Evolutionary conservation across 2,329 filamentous ascomycete genomes (phyloP).

Genomic region (Cyclaneusma minus): DNA sequence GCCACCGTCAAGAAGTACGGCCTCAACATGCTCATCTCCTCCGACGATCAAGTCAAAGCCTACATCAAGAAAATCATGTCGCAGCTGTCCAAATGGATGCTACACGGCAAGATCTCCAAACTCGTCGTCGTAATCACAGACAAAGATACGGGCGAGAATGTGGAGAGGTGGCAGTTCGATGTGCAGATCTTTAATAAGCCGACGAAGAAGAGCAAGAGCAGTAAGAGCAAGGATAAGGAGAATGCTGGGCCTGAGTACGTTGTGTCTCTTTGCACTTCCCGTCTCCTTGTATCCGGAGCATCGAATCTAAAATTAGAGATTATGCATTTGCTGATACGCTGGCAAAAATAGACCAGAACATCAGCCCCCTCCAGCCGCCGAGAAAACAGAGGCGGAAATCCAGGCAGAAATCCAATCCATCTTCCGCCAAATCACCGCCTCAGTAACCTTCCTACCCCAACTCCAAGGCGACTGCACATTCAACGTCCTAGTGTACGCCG

Average conservation of each 20-base stretch:
- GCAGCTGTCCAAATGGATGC: constrained; percentile 96
- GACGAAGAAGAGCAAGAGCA: constrained; percentile 31
- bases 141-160: constrained; percentile 91
- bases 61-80: constrained; percentile 99
- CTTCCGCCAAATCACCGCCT: constrained; percentile 95
- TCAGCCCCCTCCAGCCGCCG: constrained; percentile 22
- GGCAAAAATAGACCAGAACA: constrained; percentile 12
- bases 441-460: constrained; percentile 91
- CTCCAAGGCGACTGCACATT: constrained; percentile 92
- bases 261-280: not conserved
- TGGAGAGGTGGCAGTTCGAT: constrained; percentile 97
- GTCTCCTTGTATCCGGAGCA: no score
- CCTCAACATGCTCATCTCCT: constrained; percentile 66
- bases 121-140: constrained; percentile 92
- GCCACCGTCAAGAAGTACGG: constrained; percentile 97
- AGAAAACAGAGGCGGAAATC: constrained; percentile 88
- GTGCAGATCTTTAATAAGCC: constrained; percentile 47
- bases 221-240: constrained; percentile 48
- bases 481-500: constrained; percentile 95
- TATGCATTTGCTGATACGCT: constrained; percentile 1
- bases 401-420: constrained; percentile 92
- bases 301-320: constrained; percentile 1
- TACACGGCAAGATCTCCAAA: constrained; percentile 90
- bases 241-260: constrained; percentile 43
- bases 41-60: constrained; percentile 94